Evolutionary conservation across 768 basidiomycete genomes (phyloP), one percentile per base, ranked within the genome.

Genomic region (Rhodosporidiobolus odoratus): DNA sequence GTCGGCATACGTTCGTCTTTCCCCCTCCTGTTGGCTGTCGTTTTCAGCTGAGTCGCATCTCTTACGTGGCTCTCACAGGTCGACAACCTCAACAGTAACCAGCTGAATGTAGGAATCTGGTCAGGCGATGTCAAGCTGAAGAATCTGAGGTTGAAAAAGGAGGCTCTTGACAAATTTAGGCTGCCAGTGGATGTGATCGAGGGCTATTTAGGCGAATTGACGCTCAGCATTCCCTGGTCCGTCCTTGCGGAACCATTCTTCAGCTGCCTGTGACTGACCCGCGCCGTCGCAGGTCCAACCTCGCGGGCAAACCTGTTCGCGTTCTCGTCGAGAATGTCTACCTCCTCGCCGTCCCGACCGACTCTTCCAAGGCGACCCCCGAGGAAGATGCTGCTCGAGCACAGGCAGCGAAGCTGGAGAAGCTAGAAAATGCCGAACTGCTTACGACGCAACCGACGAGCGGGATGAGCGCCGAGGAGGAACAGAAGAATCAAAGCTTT

Each of bases 141-240:
- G 37, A 89, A 90, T 75, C 80, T 99, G 58, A 88, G 88, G 62
- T 84, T 99, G 74, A 98, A 95, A 82, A 92, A 88, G 80, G 89
- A 90, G 53, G 92, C 90, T 0, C 82, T 99, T 58, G 96, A 98
- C 80, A 92, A 95, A 79, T 96, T 98, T 79, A 85, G 92, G 66
- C 83, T 99, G 30, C 96, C 96, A 0, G 87, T 99, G 1, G 94
- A 98, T 82, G 92, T 99, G 17, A 82, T 90, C 17, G 92, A 97
- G 83, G 96, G 92, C 45, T 86, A 91, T 80, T 83, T 94, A 57
- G 92, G 92, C 38, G 90, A 86, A 76, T 88, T 95, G 75, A 90
- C 90, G 0, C 80, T 95, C 25, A 90, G 88, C 40, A 84, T 95
- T 23, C 88, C 92, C 72, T 94, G 91, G 90, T 86, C 65, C 54